These are phyloP conservation scores for Suillus subluteus DNA, from an alignment of 768 basidiomycete species.

Conservation along the genomic window DNA sequence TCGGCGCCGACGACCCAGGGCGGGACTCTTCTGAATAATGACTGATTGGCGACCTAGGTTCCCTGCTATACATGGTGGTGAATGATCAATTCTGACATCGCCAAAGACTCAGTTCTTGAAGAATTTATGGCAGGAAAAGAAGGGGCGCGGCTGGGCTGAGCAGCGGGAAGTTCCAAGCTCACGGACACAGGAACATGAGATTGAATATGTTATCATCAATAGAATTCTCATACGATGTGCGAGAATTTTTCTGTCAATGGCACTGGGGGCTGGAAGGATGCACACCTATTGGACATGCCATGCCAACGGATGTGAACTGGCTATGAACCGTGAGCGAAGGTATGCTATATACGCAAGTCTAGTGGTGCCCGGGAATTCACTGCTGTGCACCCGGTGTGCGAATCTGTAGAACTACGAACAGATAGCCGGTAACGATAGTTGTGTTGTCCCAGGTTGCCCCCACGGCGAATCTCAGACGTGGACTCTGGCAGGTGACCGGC, in stretches of 20 bases:
- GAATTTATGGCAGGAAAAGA: conserved; percentile 11
- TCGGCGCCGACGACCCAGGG: conserved; percentile 22
- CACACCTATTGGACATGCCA: not conserved
- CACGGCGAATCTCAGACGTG: not conserved
- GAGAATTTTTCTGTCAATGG: conserved; percentile 11
- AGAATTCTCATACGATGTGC: conserved; percentile 16
- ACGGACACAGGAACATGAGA: conserved; percentile 17
- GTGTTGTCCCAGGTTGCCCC: not conserved
- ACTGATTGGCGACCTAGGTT: conserved; percentile 8
- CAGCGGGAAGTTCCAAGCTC: conserved; percentile 8
- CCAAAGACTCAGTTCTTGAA: not conserved
- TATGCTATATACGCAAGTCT: conserved; percentile 1
- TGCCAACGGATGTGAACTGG: conserved; percentile 15
- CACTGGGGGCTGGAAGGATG: not conserved
- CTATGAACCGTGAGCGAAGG: conserved; percentile 11
- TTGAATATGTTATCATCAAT: conserved; percentile 1
- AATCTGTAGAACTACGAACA: not conserved
- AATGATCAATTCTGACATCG: not conserved
- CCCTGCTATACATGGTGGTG: conserved; percentile 11
- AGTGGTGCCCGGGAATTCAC: not conserved
- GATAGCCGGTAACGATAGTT: not conserved
- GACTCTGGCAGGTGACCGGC: not conserved
- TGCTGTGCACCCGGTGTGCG: not conserved
- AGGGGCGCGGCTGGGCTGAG: not conserved
- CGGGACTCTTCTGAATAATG: conserved; percentile 9